Evolutionary conservation across 2,329 filamentous ascomycete species (phyloP).

Genomic region (Endothia cerciana): DNA sequence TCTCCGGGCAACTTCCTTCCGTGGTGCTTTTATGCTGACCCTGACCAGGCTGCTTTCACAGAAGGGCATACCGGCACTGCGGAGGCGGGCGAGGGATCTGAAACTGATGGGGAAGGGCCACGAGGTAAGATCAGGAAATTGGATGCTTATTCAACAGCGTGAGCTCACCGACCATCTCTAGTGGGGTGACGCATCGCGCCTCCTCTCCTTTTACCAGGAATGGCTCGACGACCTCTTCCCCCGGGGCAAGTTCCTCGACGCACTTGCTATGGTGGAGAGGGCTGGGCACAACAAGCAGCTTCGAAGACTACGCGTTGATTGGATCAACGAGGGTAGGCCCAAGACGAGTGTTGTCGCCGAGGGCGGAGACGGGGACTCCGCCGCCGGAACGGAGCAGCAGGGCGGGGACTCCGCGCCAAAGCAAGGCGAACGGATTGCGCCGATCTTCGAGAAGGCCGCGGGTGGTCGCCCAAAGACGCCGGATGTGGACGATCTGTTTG

Average conservation of each 20-base stretch:
- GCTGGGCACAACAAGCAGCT: slow-evolving; percentile 83
- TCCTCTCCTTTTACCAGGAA: slow-evolving; percentile 90
- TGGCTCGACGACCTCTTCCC: slow-evolving; percentile 98
- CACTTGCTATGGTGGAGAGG: slow-evolving; percentile 88
- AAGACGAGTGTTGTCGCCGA: slow-evolving; percentile 41
- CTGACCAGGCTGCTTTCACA: slow-evolving; percentile 74
- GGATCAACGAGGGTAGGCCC: slow-evolving; percentile 79
- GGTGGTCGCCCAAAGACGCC: slow-evolving; percentile 40
- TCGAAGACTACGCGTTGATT: slow-evolving; percentile 74
- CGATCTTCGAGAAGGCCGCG: slow-evolving; percentile 42
- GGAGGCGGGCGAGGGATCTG: slow-evolving; percentile 70
- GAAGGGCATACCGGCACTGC: slow-evolving; percentile 81
- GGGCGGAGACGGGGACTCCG: slow-evolving; percentile 38
- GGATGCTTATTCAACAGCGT: too few species aligned
- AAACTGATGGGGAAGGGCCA: slow-evolving; percentile 92
- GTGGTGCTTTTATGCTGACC: slow-evolving; percentile 26
- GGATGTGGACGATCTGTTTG: slow-evolving; percentile 43
- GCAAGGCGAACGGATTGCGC: slow-evolving; percentile 41
- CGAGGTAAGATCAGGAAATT: slow-evolving; percentile 61
- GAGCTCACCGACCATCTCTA: slow-evolving; percentile 38
- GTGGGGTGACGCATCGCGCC: slow-evolving; percentile 81
- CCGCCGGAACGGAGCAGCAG: slow-evolving; percentile 4
- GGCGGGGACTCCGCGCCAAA: slow-evolving; percentile 31
- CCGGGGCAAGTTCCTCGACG: slow-evolving; percentile 91
- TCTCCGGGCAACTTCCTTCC: background rate